Evolutionary conservation across 225 moss, liverwort and hornwort species (phyloP), one percentile per base, ranked within the genome.

Genomic region (Sphagnum contortum): DNA sequence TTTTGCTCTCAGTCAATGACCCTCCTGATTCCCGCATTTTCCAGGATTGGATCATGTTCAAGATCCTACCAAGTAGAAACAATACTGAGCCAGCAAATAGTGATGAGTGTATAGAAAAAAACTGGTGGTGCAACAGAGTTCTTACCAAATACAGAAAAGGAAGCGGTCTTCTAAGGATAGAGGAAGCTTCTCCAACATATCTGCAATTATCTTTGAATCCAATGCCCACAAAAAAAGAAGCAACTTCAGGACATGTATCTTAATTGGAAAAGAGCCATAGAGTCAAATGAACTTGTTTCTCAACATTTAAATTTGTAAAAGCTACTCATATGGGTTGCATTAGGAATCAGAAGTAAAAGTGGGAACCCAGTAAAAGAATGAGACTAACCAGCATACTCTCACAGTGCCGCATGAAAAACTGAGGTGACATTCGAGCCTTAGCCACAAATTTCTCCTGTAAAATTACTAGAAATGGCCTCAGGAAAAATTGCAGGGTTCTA

Each of bases 321-420:
- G 29, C 29, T 29, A 29, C 1, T 29, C 29, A 29, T 29, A 29
- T 29, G 29, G 29, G 29, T 29, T 29, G 29, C 29, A 29, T 29
- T 29, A 29, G 29, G 29, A 29, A 29, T 29, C 29, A 29, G 29
- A 29, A 29, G 29, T 29, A 29, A 29, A 29, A 0, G 29, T 29
- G 29, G 29, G 29, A 29, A 29, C 29, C 29, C 29, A 29, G 29
- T 29, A 29, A 29, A 61, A 44, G 46, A 44, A 9, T 3, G 60
- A 47, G 44, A 57, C 29, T 50, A 65, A 77, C 77, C 70, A 77
- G 69, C 70, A 73, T 73, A 8, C 69, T 55, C 45, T 77, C 77
- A 64, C 73, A 77, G 55, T 77, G 65, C 57, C 77, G 69, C 73
- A 77, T 68, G 48, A 77, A 77, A 63, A 73, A 77, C 9, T 73